Base-by-base conservation (phyloP, 306 rosid species). In the Prunus campanulata region DNA sequence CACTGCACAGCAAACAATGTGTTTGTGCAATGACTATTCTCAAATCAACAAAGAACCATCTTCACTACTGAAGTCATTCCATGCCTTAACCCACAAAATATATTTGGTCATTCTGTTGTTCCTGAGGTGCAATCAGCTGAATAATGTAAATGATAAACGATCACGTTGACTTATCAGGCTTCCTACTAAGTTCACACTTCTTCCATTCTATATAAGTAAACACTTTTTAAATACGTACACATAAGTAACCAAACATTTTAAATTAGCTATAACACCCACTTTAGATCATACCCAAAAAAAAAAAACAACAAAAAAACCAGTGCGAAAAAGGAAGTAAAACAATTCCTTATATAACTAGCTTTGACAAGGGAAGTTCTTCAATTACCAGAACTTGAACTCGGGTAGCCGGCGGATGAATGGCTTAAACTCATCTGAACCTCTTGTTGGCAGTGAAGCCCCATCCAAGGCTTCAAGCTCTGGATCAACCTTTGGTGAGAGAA, bases 371-470 rank as follows among this genome's bases (percentile, higher is more conserved):
- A 54, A 80, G 62, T 48, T 2, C 14, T 25, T 54, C 65, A 14
- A 25, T 77, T 90, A 90, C 96, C 96, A 90, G 74, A 90, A 90
- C 81, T 88, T 88, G 74, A 90, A 90, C 88, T 90, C 96, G 1
- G 96, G 92, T 74, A 88, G 92, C 72, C 96, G 90, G 70, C 92
- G 96, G 62, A 86, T 81, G 70, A 90, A 90, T 14, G 96, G 96
- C 76, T 73, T 88, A 72, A 90, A 90, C 83, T 90, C 96, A 66
- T 90, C 93, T 2, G 87, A 86, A 14, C 87, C 92, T 69, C 68
- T 79, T 6, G 88, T 90, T 8, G 96, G 96, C 87, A 88, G 78
- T 2, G 89, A 77, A 79, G 89, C 87, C 75, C 96, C 96, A 9
- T 85, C 96, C 68, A 79, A 79, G 48, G 69, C 82, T 74, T 88